Evolutionary conservation across 306 rosid genomes (phyloP).

Genomic region (Rubus idaeus): DNA sequence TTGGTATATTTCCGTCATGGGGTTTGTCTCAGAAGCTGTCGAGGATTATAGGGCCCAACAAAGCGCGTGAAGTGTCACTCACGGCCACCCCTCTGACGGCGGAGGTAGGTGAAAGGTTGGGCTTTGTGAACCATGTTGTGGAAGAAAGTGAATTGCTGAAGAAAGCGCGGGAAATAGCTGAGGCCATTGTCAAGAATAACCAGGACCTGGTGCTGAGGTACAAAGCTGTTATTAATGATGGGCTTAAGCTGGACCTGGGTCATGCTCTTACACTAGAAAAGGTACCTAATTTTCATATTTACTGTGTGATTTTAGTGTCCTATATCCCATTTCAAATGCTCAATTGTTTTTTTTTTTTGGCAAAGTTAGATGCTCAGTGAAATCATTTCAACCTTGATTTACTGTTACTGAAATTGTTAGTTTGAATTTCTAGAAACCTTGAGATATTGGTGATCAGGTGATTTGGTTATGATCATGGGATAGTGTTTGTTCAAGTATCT

Average conservation of each 20-base stretch:
- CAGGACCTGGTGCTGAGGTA: slow-evolving; percentile 80
- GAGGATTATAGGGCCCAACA: slow-evolving; percentile 65
- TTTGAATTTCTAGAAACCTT: not conserved
- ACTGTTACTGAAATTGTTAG: not conserved
- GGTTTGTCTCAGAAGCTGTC: slow-evolving; percentile 94
- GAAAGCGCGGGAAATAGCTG: slow-evolving; percentile 69
- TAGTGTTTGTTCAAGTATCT: not conserved
- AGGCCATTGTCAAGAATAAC: slow-evolving; percentile 61
- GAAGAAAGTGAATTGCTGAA: slow-evolving; percentile 69
- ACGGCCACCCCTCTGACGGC: slow-evolving; percentile 81
- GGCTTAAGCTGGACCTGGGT: slow-evolving; percentile 70
- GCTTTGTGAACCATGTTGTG: slow-evolving; percentile 83
- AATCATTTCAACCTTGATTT: too few species aligned
- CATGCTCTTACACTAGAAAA: slow-evolving; percentile 77
- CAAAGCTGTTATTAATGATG: slow-evolving; percentile 83
- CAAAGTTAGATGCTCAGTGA: not conserved
- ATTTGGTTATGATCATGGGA: not conserved
- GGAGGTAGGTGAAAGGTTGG: slow-evolving; percentile 71
- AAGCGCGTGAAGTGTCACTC: slow-evolving; percentile 86
- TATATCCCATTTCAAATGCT: not conserved
- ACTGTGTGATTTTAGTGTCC: not conserved
- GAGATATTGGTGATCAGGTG: not conserved
- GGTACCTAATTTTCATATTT: slow-evolving; percentile 33
- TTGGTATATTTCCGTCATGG: slow-evolving; percentile 98
- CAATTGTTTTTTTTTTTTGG: not conserved